A percentile compares a stretch with the other conserved stretches of the same genome.
These are phyloP conservation scores for Mortierella sp. DNA, from an alignment of 371 early-diverging fungal species.

Conservation along the genomic window DNA sequence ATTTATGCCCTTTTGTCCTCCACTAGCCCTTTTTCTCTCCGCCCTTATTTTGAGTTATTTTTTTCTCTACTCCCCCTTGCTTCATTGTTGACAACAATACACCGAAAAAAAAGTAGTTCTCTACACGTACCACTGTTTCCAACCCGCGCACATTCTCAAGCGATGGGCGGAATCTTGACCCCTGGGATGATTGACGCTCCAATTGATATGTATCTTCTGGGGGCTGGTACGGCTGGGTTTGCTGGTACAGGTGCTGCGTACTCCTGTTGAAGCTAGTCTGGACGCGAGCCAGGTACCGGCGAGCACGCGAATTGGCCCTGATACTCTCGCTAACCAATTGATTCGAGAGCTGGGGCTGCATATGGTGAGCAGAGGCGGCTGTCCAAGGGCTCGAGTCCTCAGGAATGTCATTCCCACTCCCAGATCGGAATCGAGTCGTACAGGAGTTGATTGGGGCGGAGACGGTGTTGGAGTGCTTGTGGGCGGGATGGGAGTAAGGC, in stretches of 20 bases:
- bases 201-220: not conserved
- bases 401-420: not conserved
- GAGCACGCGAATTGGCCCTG: not conserved
- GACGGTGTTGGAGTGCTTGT: not conserved
- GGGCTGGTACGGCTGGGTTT: not conserved
- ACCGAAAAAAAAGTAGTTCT: not conserved
- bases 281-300: not conserved
- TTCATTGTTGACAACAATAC: not conserved
- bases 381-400: not conserved
- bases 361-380: too few species aligned
- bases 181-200: slow-evolving; percentile 8
- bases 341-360: not conserved
- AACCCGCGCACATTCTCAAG: not conserved
- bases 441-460: not conserved
- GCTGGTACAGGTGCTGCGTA: not conserved
- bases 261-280: not conserved
- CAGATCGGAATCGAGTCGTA: slow-evolving; percentile 1
- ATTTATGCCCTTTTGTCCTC: not conserved
- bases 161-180: slow-evolving; percentile 9
- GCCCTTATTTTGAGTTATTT: not conserved
- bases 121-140: slow-evolving; percentile 21
- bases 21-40: not conserved
- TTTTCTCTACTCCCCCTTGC: not conserved
- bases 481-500: not conserved
- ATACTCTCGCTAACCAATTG: not conserved